Evolutionary conservation across 805 yeast genomes (phyloP), one percentile per base, ranked within the genome.

Genomic region (Wickerhamomyces chaumierensis): DNA sequence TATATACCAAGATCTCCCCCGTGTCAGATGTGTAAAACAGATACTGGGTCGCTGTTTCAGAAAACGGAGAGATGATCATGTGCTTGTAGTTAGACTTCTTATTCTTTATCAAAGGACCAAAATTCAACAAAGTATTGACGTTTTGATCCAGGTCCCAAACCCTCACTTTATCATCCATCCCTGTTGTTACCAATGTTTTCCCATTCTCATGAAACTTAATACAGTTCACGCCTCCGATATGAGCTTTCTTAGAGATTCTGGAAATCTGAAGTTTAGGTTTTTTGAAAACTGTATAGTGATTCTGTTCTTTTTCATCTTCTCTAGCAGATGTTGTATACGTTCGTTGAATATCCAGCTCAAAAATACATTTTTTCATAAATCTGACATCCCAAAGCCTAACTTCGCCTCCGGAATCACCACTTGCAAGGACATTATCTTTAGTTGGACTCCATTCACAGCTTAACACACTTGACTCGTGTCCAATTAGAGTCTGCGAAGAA

Each of bases 321-420:
- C n/a, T n/a, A n/a, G n/a, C n/a, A n/a, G n/a, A n/a, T n/a, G n/a
- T n/a, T n/a, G n/a, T n/a, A n/a, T n/a, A n/a, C n/a, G 76, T 68
- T 15, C 68, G 59, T 32, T 66, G 57, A 63, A 75, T 63, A 51
- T 85, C 88, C 41, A 85, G 57, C 14, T 76, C 66, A 34, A 77
- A 68, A 18, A 84, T 56, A 49, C 85, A 79, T 28, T 81, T 70
- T 15, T 67, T 65, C 18, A 84, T 73, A 36, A 81, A 61, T 35
- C 97, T 61, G 11, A 86, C 70, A 54, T 88, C 97, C 96, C 96
- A 88, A 0, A 88, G 53, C 38, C 82, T 69, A 8, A 82, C 78
- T 35, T 78, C 78, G 0, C 96, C 96, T 48, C 81, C 85, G 15
- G 74, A 69, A 17, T 90, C 87, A 1, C 95, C 95, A 4, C 86